Evolutionary conservation across 202 grass and related monocot species (phyloP), one percentile per base, ranked within the genome.

Genomic region (Elaeis oleifera): DNA sequence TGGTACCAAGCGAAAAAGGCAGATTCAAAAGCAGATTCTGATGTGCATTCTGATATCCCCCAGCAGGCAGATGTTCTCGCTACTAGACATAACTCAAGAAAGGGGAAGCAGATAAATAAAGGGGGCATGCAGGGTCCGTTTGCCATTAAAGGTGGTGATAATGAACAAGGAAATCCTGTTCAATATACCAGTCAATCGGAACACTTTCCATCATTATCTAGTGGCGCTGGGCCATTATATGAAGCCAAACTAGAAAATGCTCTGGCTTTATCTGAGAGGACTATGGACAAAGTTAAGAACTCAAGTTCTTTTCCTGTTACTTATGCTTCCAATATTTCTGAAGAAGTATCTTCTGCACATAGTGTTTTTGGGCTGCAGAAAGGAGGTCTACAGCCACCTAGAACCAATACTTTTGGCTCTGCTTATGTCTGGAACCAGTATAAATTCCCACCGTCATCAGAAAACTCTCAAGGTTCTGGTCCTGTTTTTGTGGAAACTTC

Each of bases 361-460:
- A 80, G 74, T 16, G 72, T 82, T 50, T 32, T 81, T 1, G 94
- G 88, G 54, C 54, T 84, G 67, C 88, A 92, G 63, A 94, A 89
- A 79, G 85, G 81, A 58, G 65, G 61, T 67, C 22, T 56, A 27
- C 82, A 84, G 19, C 70, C 74, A 64, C 77, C 81, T 54, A 77
- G 87, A 55, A 67, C 65, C 60, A 83, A 72, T 75, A 59, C 78
- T 65, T 88, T 96, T 39, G 85, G 56, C 54, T 17, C 79, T 63
- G 71, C 77, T 76, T 89, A 84, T 84, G 75, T 81, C 52, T 89
- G 88, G 95, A 87, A 74, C 59, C 94, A 84, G 71, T 89, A 81
- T 56, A 79, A 77, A 67, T 80, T 84, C 71, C 51, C 75, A 79
- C 48, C 72, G 73, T 62, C 72, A 69, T 60, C 70, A 58, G 82